Base-by-base conservation (phyloP, 441 rosid genomes). In the Syzygium malaccense region DNA sequence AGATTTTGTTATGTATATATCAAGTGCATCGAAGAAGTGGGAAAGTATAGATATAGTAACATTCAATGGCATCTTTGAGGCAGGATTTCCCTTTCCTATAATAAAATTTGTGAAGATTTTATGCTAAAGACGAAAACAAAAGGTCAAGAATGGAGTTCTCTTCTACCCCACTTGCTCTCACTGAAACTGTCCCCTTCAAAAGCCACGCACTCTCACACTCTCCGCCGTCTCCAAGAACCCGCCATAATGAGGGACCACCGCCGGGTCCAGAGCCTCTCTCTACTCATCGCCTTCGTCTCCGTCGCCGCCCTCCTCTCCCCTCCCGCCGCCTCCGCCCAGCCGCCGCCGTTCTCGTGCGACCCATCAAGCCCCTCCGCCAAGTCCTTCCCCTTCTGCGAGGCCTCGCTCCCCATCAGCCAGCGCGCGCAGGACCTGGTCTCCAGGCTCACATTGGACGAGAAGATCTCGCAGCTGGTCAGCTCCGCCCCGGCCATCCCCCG, bases 381-480 rank as follows among this genome's bases (percentile, higher is more conserved):
- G 25, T 89, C 90, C 55, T 64, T 86, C 55, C 87, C 60, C 85
- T 89, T 89, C 88, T 89, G 90, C 85, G 14, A 33, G 68, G 56
- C 87, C 45, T 37, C 86, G 54, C 87, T 89, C 62, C 88, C 90
- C 86, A 89, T 89, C 83, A 58, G 68, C 83, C 32, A 33, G 49
- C 84, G 90, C 15, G 84, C 71, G 9, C 85, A 55, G 75, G 90
- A 89, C 88, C 66, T 89, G 57, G 90, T 89, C 14, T 89, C 90
- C 66, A 87, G 88, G 86, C 90, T 89, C 87, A 89, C 90, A 14
- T 71, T 89, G 55, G 87, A 89, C 54, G 90, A 89, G 86, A 89
- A 89, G 75, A 87, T 89, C 84, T 89, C 85, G 45, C 90, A 89
- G 86, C 90, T 89, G 32, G 90, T 87, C 60, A 89, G 87, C 88